These are phyloP conservation scores for Colletotrichum eremochloae DNA, from an alignment of 2,329 filamentous ascomycete species.

Conservation along the genomic window DNA sequence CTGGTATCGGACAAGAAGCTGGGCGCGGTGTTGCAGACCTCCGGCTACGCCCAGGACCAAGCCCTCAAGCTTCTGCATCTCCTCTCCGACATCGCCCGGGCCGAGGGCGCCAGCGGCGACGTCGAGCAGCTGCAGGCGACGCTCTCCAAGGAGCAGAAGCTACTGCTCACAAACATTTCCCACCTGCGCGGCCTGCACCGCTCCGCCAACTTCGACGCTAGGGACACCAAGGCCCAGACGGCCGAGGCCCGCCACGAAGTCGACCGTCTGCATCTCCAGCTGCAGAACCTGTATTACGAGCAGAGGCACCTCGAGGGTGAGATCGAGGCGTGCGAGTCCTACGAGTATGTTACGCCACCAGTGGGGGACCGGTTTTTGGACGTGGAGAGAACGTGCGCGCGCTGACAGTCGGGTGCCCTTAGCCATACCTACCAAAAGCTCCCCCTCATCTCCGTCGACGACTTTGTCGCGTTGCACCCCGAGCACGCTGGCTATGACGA, in stretches of 20 bases:
- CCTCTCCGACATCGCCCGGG: conserved; percentile 59
- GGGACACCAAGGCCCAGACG: conserved; percentile 88
- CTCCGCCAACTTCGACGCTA: conserved; percentile 81
- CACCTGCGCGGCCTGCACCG: conserved; percentile 87
- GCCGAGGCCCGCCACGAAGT: conserved; percentile 91
- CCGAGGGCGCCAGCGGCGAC: conserved; percentile 55
- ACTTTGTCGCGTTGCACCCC: conserved; percentile 83
- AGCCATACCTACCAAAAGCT: conserved; percentile 91
- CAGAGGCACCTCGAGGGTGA: conserved; percentile 91
- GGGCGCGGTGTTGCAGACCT: conserved; percentile 76
- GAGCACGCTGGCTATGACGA: conserved; percentile 80
- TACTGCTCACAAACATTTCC: conserved; percentile 82
- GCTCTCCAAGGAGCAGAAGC: conserved; percentile 82
- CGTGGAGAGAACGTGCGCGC: conserved; percentile 46
- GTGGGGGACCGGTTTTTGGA: not conserved
- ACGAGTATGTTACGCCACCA: conserved; percentile 73
- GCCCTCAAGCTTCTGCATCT: conserved; percentile 74
- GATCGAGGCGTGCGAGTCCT: conserved; percentile 90
- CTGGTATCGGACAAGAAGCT: conserved; percentile 65
- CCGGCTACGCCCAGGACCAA: conserved; percentile 79
- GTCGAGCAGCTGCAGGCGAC: conserved; percentile 66
- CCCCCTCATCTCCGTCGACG: conserved; percentile 84
- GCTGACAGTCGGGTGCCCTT: conserved; percentile 21
- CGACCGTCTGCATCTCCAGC: conserved; percentile 88
- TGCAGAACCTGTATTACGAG: conserved; percentile 98